Evolutionary conservation across 2,329 filamentous ascomycete species (phyloP).

Genomic region (Corinectria fuckeliana): DNA sequence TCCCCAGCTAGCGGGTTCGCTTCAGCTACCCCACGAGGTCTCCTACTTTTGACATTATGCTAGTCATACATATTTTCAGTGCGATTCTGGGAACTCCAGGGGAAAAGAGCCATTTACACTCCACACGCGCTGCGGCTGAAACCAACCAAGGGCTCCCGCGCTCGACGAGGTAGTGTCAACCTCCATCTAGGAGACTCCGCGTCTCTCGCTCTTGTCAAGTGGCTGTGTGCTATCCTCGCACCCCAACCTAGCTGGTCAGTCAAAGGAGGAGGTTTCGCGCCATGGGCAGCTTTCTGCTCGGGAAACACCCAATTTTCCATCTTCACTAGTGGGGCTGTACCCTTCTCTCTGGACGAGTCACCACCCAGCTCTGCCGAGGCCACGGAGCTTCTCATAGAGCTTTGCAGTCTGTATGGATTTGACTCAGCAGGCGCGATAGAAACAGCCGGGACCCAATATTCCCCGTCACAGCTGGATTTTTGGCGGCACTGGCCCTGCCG

Average conservation of each 20-base stretch:
- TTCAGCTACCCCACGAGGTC: constrained; percentile 1
- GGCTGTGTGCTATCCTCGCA: constrained; percentile 8
- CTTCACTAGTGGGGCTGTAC: background rate
- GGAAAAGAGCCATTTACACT: constrained; percentile 1
- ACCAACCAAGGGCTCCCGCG: background rate
- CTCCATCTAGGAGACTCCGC: background rate
- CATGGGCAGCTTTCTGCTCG: constrained; percentile 9
- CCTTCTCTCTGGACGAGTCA: background rate
- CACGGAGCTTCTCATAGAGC: constrained; percentile 9
- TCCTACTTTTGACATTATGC: constrained; percentile 6
- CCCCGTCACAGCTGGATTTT: constrained; percentile 1
- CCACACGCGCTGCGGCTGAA: background rate
- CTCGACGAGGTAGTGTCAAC: background rate
- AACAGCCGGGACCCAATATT: background rate
- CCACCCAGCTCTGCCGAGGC: constrained; percentile 5
- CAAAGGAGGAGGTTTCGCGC: constrained; percentile 4
- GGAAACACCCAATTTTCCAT: background rate
- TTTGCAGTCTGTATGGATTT: constrained; percentile 2
- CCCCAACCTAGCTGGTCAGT: constrained; percentile 6
- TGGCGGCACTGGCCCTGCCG: constrained; percentile 5
- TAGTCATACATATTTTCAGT: constrained; percentile 13
- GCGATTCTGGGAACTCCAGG: constrained; percentile 11
- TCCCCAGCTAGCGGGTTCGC: background rate
- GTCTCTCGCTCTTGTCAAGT: constrained; percentile 1
- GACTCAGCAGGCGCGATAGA: background rate